Percentiles rank a stretch among this genome's conserved stretches.
These are phyloP conservation scores for Vicia faba DNA, from an alignment of 306 rosid species.

Conservation along the genomic window DNA sequence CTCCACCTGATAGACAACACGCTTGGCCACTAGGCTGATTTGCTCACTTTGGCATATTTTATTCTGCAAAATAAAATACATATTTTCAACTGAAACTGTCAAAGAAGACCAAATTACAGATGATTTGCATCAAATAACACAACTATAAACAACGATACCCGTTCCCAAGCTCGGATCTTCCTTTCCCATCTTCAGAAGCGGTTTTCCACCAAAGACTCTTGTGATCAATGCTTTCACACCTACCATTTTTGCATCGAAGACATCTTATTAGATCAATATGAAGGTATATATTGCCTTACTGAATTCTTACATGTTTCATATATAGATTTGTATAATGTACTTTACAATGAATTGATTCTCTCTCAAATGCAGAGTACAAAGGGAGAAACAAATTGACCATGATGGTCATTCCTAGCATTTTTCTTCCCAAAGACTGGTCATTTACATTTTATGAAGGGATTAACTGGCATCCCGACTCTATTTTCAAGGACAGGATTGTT, in stretches of 20 bases:
- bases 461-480: slow-evolving; percentile 79
- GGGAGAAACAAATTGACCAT: slow-evolving; percentile 84
- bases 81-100: no score
- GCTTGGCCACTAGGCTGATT: no score
- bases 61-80: no score
- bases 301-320: no score
- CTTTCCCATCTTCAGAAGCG: slow-evolving; percentile 76
- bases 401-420: slow-evolving; percentile 97
- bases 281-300: no score
- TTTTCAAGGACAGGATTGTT: slow-evolving; percentile 78
- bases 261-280: slow-evolving; percentile 65
- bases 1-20: no score
- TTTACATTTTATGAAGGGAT: slow-evolving; percentile 92
- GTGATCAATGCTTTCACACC: slow-evolving; percentile 65
- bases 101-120: no score
- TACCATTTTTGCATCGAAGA: slow-evolving; percentile 90
- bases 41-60: no score
- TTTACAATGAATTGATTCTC: no score
- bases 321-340: no score
- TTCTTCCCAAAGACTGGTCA: slow-evolving; percentile 96
- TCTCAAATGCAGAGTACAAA: slow-evolving; percentile 75
- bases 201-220: slow-evolving; percentile 59
- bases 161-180: slow-evolving; percentile 76
- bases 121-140: no score
- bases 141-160: no score